Percentiles rank a stretch among this genome's conserved stretches.
Conservation (phyloP, 1,284 basidiomycete genomes). For the Boletus sp. region DNA sequence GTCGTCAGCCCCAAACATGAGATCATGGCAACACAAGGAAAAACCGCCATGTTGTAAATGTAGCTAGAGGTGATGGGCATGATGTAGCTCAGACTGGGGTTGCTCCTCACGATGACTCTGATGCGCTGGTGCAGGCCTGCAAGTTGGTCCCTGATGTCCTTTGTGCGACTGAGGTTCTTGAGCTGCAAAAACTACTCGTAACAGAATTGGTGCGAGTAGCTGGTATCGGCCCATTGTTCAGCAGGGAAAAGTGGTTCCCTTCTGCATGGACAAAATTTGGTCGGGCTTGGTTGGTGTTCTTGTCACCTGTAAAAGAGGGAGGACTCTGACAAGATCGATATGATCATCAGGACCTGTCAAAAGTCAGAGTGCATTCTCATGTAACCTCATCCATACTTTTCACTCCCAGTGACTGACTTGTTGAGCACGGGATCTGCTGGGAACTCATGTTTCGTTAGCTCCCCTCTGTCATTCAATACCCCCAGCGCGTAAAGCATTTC, state of each 20-base stretch:
- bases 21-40: too few species aligned
- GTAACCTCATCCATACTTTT: slow-evolving; percentile 90
- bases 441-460: slow-evolving; percentile 97
- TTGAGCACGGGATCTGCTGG: slow-evolving; percentile 98
- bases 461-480: slow-evolving; percentile 94
- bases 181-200: slow-evolving; percentile 98
- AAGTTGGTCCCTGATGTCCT: slow-evolving; percentile 96
- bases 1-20: slow-evolving; percentile 11
- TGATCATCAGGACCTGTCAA: slow-evolving; percentile 87
- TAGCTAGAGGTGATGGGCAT: slow-evolving; percentile 92
- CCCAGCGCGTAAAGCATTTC: slow-evolving; percentile 98
- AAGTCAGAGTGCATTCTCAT: not conserved
- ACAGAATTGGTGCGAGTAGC: slow-evolving; percentile 93
- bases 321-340: slow-evolving; percentile 97
- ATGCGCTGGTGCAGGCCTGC: slow-evolving; percentile 96
- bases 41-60: slow-evolving; percentile 89
- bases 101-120: slow-evolving; percentile 87
- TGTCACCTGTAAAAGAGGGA: slow-evolving; percentile 98
- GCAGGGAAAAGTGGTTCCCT: slow-evolving; percentile 97
- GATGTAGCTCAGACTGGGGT: slow-evolving; percentile 91
- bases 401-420: slow-evolving; percentile 95
- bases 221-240: slow-evolving; percentile 98
- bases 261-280: slow-evolving; percentile 95
- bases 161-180: slow-evolving; percentile 91
- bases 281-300: slow-evolving; percentile 93